Evolutionary conservation across 306 rosid genomes (phyloP), one percentile per base, ranked within the genome.

Genomic region (Cucurbita moschata): DNA sequence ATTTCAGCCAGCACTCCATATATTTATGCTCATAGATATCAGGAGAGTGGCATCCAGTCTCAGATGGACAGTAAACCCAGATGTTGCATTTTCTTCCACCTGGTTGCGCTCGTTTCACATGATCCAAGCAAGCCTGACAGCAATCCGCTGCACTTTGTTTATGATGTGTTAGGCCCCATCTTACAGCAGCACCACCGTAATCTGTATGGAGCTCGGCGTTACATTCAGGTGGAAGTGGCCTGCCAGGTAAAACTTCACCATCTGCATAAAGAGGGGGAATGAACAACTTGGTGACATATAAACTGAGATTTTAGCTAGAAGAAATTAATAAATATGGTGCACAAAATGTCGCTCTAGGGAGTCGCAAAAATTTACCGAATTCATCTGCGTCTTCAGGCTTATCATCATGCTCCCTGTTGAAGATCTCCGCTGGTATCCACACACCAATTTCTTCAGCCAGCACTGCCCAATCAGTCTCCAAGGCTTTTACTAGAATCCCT

Each of bases 111-210:
- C 16, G 75, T 79, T 52, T 84, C 5, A 96, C 97, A 1, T 90
- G 97, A 79, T 89, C 92, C 79, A 94, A 75, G 87, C 98, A 94
- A 79, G 98, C 92, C 76, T 89, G 95, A 71, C 97, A 94, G 75
- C 98, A 94, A 82, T 94, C 97, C 40, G 97, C 96, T 75, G 98
- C 97, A 79, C 97, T 94, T 63, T 94, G 96, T 86, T 83, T 90
- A 83, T 86, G 98, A 80, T 86, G 87, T 46, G 87, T 90, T 71
- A 94, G 98, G 74, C 98, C 98, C 98, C 97, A 94, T 89, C 81
- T 87, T 63, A 94, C 97, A 9, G 97, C 98, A 52, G 77, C 79
- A 71, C 98, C 97, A 74, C 62, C 96, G 69, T 94, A 94, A 86
- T 94, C 98, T 19, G 97, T 79, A 68, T 90, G 97, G 77, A 87